A percentile compares a stretch with the other conserved stretches of the same genome.
Conservation (phyloP, 306 rosid species). For the Casuarina equisetifolia region DNA sequence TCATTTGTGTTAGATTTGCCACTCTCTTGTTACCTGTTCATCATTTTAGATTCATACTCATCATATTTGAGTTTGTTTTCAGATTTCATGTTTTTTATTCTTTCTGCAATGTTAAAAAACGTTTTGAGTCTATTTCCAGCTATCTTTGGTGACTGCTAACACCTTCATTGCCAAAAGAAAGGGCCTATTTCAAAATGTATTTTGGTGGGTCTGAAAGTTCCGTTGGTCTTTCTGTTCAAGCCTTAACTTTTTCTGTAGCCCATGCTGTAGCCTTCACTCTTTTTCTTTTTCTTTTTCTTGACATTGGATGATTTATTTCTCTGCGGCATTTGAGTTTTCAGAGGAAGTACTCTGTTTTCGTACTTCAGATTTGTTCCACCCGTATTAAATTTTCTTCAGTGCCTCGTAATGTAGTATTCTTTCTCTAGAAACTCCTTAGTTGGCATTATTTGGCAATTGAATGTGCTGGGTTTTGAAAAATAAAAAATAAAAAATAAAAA, state of each 20-base stretch:
- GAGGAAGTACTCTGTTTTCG: neutral
- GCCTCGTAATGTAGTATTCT: neutral
- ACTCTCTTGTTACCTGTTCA: neutral
- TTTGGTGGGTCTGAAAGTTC: slow-evolving; percentile 19
- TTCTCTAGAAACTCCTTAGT: neutral
- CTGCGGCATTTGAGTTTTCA: neutral
- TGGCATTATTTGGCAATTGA: slow-evolving; percentile 3
- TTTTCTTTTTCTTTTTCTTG: neutral
- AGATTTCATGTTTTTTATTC: neutral
- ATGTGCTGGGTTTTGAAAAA: neutral
- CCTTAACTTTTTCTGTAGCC: neutral
- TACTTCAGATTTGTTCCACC: neutral
- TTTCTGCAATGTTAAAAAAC: neutral
- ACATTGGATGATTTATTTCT: neutral
- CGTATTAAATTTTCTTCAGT: neutral
- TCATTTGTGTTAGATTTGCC: neutral
- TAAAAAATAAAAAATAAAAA: neutral
- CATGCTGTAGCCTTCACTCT: slow-evolving; percentile 8
- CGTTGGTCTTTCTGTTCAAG: neutral
- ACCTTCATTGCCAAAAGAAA: slow-evolving; percentile 7
- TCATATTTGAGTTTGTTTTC: neutral
- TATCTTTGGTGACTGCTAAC: slow-evolving; percentile 4
- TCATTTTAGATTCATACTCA: neutral
- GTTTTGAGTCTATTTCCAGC: slow-evolving; percentile 17
- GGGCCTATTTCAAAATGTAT: neutral